These are phyloP conservation scores for Neoboletus magnificus DNA, from an alignment of 768 basidiomycete genomes.

Conservation along the genomic window DNA sequence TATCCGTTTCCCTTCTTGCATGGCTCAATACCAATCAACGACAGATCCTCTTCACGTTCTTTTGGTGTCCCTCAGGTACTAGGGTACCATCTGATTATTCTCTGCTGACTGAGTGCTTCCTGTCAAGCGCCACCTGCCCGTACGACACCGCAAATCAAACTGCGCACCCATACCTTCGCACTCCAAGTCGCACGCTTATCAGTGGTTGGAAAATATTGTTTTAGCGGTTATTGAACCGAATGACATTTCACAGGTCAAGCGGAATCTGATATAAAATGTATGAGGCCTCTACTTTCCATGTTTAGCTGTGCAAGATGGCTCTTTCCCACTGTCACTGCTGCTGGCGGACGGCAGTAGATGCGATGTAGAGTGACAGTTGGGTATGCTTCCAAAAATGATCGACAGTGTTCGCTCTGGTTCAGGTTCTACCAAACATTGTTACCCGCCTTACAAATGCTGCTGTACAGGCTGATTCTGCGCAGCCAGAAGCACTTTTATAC, in stretches of 20 bases:
- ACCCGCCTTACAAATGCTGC: neutral
- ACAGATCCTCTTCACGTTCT: neutral
- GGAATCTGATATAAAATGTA: too few relatives aligned
- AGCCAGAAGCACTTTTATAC: neutral
- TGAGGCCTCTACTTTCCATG: neutral
- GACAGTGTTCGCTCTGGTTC: neutral
- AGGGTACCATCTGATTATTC: neutral
- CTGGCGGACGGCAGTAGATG: neutral
- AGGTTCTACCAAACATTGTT: neutral
- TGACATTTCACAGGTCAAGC: neutral
- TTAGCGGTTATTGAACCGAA: neutral
- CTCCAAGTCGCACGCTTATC: neutral
- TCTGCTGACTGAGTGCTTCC: neutral
- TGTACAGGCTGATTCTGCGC: neutral
- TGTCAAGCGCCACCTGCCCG: neutral
- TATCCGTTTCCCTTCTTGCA: neutral
- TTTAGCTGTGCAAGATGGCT: neutral
- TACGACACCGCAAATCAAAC: neutral
- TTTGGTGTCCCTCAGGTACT: neutral
- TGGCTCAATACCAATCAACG: neutral
- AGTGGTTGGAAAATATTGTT: neutral
- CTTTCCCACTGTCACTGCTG: neutral
- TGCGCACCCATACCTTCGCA: too few relatives aligned
- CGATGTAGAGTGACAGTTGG: neutral
- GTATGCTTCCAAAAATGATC: neutral